Evolutionary conservation across 192 early-diverging fungal species (phyloP).

Genomic region (Paraglomus occultum): DNA sequence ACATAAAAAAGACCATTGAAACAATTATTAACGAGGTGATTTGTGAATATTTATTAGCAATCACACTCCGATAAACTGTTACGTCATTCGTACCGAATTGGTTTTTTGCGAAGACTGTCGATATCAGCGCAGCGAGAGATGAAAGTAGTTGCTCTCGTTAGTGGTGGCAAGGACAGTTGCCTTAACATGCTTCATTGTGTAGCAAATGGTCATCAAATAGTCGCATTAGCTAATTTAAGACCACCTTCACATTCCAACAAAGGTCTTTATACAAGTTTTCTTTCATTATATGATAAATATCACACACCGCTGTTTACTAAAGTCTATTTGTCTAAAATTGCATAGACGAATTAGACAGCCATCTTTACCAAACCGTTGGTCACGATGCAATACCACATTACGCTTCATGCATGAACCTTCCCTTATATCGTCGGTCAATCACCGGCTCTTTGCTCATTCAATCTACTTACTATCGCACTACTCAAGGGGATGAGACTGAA

Average conservation of each 20-base stretch:
- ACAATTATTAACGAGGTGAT: too few species aligned
- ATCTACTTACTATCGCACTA: conserved; percentile 63
- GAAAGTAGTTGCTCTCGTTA: conserved; percentile 40
- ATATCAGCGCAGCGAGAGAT: not conserved
- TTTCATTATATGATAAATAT: not conserved
- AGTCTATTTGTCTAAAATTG: not conserved
- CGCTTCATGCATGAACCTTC: conserved; percentile 81
- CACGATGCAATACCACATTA: conserved; percentile 84
- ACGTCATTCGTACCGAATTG: too few species aligned
- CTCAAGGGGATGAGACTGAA: conserved; percentile 88
- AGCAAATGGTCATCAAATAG: conserved; percentile 88
- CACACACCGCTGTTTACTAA: not conserved
- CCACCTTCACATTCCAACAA: conserved; percentile 61
- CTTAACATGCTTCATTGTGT: conserved; percentile 96
- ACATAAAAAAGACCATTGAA: not conserved
- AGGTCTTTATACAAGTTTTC: conserved; percentile 42
- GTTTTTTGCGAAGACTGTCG: too few species aligned
- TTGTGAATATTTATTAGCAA: too few species aligned
- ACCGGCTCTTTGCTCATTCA: conserved; percentile 64
- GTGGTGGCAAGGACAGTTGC: conserved; percentile 96
- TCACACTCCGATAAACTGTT: too few species aligned
- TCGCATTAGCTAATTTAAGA: conserved; percentile 90
- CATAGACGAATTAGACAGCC: conserved; percentile 88
- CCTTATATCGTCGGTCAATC: conserved; percentile 78
- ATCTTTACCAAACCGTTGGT: conserved; percentile 97